phyloP scores from a whole-genome alignment of 495 filamentous ascomycete species.

The Daldinia vernicosa region DNA sequence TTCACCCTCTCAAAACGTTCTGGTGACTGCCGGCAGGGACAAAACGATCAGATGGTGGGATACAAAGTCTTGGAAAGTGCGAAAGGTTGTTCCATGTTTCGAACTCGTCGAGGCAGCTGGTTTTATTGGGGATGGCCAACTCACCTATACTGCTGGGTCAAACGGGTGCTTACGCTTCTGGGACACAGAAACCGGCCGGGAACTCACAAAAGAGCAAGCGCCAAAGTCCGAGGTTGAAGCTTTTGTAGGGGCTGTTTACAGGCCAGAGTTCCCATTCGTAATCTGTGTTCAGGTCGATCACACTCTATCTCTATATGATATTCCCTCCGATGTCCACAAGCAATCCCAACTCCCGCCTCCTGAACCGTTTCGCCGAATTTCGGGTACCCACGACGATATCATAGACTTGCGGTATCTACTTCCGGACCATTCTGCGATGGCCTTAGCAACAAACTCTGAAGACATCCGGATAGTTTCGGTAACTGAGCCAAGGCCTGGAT shows the following conservation, averaged over 20 bases:
- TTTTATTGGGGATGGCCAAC: conserved; percentile 72
- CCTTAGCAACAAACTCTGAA: conserved; percentile 94
- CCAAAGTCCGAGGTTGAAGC: conserved; percentile 66
- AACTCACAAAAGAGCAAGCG: conserved; percentile 78
- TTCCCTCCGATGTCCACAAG: conserved; percentile 46
- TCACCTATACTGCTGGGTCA: conserved; percentile 87
- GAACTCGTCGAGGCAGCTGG: conserved; percentile 86
- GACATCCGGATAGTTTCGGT: conserved; percentile 84
- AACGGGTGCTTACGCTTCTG: conserved; percentile 84
- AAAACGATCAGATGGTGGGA: conserved; percentile 95
- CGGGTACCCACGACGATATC: conserved; percentile 96
- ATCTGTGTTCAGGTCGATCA: conserved; percentile 90
- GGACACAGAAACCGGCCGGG: conserved; percentile 76
- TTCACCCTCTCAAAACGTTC: conserved; percentile 72
- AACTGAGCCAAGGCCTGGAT: conserved; percentile 44
- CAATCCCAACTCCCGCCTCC: conserved; percentile 44
- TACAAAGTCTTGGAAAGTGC: conserved; percentile 81
- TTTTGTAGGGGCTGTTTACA: conserved; percentile 75
- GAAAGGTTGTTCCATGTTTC: conserved; percentile 81
- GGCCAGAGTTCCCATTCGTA: conserved; percentile 67
- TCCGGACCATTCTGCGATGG: conserved; percentile 79
- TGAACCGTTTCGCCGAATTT: conserved; percentile 74
- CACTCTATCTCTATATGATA: conserved; percentile 79
- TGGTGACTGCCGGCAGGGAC: conserved; percentile 92
- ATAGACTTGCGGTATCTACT: conserved; percentile 90